A percentile compares a stretch with the other conserved stretches of the same genome.
Conservation (phyloP, 208 protist species). For the Crithidia mellificae region DNA sequence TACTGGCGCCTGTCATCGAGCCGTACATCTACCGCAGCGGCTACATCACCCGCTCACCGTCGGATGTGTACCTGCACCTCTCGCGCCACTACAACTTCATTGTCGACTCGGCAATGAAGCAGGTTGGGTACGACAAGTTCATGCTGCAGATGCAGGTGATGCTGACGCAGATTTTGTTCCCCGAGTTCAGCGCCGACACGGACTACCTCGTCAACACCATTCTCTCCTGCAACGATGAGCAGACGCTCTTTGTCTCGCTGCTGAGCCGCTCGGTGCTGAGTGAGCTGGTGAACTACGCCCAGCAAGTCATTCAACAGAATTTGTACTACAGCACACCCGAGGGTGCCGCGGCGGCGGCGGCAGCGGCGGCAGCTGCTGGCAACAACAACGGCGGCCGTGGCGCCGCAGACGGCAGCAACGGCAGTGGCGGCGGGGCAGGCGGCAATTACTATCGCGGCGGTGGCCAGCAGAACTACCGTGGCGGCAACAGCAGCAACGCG, state of each 20-base stretch:
- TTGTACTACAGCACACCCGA: slow-evolving; percentile 17
- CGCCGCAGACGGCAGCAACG: slow-evolving; percentile 1
- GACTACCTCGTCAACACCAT: slow-evolving; percentile 44
- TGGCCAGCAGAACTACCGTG: slow-evolving; percentile 22
- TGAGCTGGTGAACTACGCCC: slow-evolving; percentile 41
- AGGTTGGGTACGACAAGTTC: slow-evolving; percentile 35
- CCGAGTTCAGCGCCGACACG: slow-evolving; percentile 37
- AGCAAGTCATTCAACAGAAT: slow-evolving; percentile 37
- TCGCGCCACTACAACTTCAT: slow-evolving; percentile 28
- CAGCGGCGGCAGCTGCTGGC: not conserved
- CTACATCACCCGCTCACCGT: slow-evolving; percentile 41
- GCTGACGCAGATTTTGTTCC: slow-evolving; percentile 38
- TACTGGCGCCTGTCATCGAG: slow-evolving; percentile 53
- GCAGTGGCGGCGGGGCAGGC: slow-evolving; percentile 5
- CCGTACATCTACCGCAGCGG: slow-evolving; percentile 61
- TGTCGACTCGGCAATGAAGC: slow-evolving; percentile 32
- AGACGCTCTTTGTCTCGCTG: slow-evolving; percentile 51
- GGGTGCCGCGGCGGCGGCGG: slow-evolving; percentile 14
- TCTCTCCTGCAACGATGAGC: slow-evolving; percentile 25
- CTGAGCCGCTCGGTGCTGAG: slow-evolving; percentile 45
- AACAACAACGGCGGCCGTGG: slow-evolving; percentile 2
- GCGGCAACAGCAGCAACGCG: not conserved
- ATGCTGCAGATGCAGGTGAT: slow-evolving; percentile 43
- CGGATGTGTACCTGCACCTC: slow-evolving; percentile 59
- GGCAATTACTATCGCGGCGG: slow-evolving; percentile 23